Base-by-base conservation (phyloP, 1,284 basidiomycete genomes). In the Naganishia cerealis region DNA sequence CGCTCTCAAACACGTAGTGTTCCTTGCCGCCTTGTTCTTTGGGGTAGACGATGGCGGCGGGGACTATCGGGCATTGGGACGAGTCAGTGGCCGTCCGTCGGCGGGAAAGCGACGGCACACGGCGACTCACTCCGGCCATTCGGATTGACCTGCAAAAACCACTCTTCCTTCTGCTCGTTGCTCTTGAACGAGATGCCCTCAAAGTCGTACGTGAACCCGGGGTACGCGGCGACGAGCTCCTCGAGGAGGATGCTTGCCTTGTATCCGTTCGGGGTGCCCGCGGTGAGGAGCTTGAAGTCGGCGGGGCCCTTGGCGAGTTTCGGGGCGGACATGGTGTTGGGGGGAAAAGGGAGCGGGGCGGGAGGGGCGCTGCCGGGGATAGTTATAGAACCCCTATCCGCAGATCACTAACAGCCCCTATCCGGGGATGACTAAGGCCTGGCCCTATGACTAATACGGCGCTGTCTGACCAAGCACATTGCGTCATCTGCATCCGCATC, bases 1-100 rank as follows among this genome's bases (percentile, higher is more conserved):
- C 85, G 2, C 85, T 86, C 79, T 91, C 89, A 69, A 88, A 89
- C n/a, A 90, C 84, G 6, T 81, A 75, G 71, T 87, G 87, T 67
- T 86, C 79, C 62, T 82, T 79, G 38, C 84, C 81, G 18, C 78
- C 77, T 65, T 83, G 81, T 74, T 88, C 86, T 48, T 85, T 77
- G 57, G 76, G 77, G 67, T 78, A 78, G 16, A 65, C 59, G 16
- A 59, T 67, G 40, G 87, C 76, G 4, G 83, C 83, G 3, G 87
- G 87, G 63, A 89, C 29, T 33, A 33, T 33, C 29, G 29, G 29
- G 6, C 29, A 33, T 33, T 33, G 29, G 29, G 29, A 3, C 29
- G 3, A 2, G 29, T 33, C 29, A 33, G 29, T 33, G 29, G 29
- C 29, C 29, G 29, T 33, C 29, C 29, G 29, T 33, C 29, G 29